Percentiles rank a stretch among this genome's conserved stretches.
phyloP scores from a whole-genome alignment of 192 early-diverging fungal genomes.

The Chytriomyces confervae region DNA sequence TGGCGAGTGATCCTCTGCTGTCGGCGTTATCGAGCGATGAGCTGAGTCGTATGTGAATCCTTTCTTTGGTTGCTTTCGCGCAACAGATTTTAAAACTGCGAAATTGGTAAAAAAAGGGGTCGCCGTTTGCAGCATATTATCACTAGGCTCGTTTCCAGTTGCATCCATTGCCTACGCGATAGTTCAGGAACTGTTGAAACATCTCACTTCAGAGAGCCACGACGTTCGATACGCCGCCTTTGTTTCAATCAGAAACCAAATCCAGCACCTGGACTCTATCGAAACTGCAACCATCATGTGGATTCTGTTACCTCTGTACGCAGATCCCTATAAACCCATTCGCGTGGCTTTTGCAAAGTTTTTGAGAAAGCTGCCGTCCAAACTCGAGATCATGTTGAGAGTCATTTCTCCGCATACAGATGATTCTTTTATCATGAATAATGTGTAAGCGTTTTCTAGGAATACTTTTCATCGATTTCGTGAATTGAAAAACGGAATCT shows the following conservation, averaged over 20 bases:
- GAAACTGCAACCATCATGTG: conserved; percentile 47
- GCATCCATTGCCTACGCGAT: conserved; percentile 38
- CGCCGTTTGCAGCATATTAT: conserved; percentile 37
- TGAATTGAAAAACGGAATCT: neutral
- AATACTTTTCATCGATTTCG: neutral
- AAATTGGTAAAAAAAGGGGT: conserved; percentile 41
- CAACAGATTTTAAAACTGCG: neutral
- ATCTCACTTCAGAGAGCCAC: conserved; percentile 34
- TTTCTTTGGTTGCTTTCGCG: neutral
- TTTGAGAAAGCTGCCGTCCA: conserved; percentile 48
- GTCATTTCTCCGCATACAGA: conserved; percentile 55
- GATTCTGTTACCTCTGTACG: conserved; percentile 58
- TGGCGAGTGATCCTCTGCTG: conserved; percentile 55
- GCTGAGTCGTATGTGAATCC: conserved; percentile 37
- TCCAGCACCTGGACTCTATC: conserved; percentile 45
- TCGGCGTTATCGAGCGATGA: conserved; percentile 48
- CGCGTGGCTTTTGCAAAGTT: conserved; percentile 53
- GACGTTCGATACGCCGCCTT: conserved; percentile 48
- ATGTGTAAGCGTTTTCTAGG: conserved; percentile 22
- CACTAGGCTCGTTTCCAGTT: conserved; percentile 44
- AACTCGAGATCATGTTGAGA: conserved; percentile 43
- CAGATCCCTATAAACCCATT: conserved; percentile 53
- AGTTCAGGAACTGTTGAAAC: conserved; percentile 55
- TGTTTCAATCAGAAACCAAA: conserved; percentile 43
- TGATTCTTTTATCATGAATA: conserved; percentile 52